phyloP scores from a whole-genome alignment of 148 eudicot genomes.

The Hydrangea macrophylla region DNA sequence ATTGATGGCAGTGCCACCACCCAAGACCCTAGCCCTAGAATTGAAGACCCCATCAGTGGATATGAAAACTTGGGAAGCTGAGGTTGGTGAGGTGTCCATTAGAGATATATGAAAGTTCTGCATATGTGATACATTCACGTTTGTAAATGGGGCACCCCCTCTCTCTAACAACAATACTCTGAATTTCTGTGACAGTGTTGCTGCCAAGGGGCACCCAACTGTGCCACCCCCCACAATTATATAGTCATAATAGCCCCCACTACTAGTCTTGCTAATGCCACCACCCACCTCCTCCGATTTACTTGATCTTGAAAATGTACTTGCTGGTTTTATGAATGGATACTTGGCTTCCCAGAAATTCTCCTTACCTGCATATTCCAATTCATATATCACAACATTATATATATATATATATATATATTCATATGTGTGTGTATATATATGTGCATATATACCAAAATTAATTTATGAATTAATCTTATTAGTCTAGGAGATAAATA shows the following conservation, averaged over 20 bases:
- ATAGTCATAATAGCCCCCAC: constrained; percentile 64
- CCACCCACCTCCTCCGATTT: constrained; percentile 8
- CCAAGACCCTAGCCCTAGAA: constrained; percentile 81
- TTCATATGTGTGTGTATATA: too few species aligned
- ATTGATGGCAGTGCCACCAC: constrained; percentile 84
- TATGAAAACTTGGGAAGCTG: constrained; percentile 74
- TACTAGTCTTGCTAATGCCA: too few species aligned
- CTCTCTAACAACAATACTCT: constrained; percentile 72
- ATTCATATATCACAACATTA: background rate
- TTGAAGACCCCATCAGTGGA: constrained; percentile 90
- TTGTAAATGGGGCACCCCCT: constrained; percentile 84
- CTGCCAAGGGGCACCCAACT: constrained; percentile 88
- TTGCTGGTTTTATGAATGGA: constrained; percentile 58
- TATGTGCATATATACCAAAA: background rate
- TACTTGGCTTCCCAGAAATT: constrained; percentile 30
- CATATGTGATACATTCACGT: constrained; percentile 57
- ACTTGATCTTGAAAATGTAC: constrained; percentile 37
- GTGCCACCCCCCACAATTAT: constrained; percentile 95
- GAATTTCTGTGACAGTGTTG: constrained; percentile 69
- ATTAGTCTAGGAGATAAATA: too few species aligned
- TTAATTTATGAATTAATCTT: background rate
- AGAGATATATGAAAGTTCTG: constrained; percentile 78
- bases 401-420: too few species aligned
- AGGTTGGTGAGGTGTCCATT: constrained; percentile 60
- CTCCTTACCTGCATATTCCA: constrained; percentile 23